Percentiles rank a stretch among this genome's conserved stretches.
Conservation (phyloP, 2,329 filamentous ascomycete species). For the Raffaelea albimanens region DNA sequence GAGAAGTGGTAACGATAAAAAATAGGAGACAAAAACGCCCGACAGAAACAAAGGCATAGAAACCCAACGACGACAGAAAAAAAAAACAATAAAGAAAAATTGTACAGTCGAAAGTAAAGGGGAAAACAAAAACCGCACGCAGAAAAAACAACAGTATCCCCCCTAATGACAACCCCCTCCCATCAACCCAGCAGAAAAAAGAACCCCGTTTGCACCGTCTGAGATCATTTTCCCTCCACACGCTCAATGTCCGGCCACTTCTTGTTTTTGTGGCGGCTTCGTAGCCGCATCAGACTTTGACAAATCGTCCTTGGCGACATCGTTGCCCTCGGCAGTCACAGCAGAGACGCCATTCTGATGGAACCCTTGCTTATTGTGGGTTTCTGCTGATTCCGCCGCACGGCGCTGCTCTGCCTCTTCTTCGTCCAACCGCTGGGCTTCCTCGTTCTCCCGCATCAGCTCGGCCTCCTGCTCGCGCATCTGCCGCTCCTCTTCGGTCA, state of each 20-base stretch:
- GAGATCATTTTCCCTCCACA: no score
- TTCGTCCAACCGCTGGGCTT: constrained; percentile 31
- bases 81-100: neutral
- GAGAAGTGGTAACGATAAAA: no score
- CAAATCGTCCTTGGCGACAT: no score
- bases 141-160: neutral
- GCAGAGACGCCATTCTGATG: neutral
- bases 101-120: no score
- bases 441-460: constrained; percentile 43
- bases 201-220: no score
- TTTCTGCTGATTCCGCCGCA: constrained; percentile 26
- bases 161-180: no score
- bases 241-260: neutral
- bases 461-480: constrained; percentile 41
- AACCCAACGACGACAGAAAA: neutral
- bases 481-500: constrained; percentile 32
- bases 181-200: no score
- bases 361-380: constrained; percentile 12
- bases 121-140: constrained; percentile 1
- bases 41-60: neutral
- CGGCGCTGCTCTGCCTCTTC: constrained; percentile 25
- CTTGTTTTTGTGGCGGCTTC: neutral
- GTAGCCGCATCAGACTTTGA: no score
- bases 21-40: no score
- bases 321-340: neutral